Evolutionary conservation across 257 asterid genomes (phyloP).

Genomic region (Salvia rosmarinus): DNA sequence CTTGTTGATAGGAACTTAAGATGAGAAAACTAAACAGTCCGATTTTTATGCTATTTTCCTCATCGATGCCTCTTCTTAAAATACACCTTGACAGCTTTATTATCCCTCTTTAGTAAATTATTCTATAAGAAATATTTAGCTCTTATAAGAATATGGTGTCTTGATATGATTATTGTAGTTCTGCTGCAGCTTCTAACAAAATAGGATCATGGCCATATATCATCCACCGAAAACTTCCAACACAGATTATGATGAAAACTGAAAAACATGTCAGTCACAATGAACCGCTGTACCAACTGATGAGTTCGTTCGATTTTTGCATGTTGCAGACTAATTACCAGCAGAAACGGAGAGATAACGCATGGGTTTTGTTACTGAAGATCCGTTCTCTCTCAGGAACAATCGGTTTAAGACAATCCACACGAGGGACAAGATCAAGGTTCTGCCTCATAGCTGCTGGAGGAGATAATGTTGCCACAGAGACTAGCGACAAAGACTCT

Average conservation of each 20-base stretch:
- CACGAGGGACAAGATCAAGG: constrained; percentile 37
- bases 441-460: constrained; percentile 47
- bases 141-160: neutral
- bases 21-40: too few relatives aligned
- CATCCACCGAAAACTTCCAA: neutral
- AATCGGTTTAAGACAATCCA: constrained; percentile 35
- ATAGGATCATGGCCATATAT: neutral
- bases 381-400: constrained; percentile 33
- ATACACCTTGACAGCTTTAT: too few relatives aligned
- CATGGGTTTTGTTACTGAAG: constrained; percentile 35
- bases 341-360: constrained; percentile 40
- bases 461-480: constrained; percentile 52
- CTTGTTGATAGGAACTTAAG: too few relatives aligned
- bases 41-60: too few relatives aligned
- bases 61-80: too few relatives aligned
- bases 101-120: neutral
- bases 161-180: neutral
- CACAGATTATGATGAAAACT: neutral
- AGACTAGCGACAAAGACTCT: constrained; percentile 41
- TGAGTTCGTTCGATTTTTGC: neutral
- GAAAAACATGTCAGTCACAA: neutral
- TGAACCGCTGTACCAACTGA: neutral
- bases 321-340: constrained; percentile 54
- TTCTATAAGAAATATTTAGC: neutral
- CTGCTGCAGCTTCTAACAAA: neutral